phyloP scores from a whole-genome alignment of 768 basidiomycete genomes.

The Filobasidium wieringae region DNA sequence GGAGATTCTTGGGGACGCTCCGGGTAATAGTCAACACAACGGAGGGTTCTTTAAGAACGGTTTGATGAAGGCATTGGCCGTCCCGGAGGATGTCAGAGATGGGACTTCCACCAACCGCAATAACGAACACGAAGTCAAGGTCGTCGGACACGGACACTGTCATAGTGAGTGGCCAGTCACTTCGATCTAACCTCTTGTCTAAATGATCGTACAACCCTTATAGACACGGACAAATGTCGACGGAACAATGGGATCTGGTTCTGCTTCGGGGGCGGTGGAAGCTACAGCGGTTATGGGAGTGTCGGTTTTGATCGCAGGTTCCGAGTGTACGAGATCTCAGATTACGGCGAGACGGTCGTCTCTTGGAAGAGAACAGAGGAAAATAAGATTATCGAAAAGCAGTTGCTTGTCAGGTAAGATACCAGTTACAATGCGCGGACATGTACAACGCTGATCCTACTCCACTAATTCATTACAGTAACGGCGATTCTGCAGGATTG shows the following conservation, averaged over 20 bases:
- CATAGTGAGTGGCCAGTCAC: slow-evolving; percentile 49
- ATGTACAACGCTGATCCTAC: no score
- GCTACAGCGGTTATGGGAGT: slow-evolving; percentile 64
- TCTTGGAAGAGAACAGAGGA: slow-evolving; percentile 59
- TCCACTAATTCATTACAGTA: no score
- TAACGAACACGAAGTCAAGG: slow-evolving; percentile 63
- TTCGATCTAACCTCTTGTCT: neutral
- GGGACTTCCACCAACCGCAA: slow-evolving; percentile 23
- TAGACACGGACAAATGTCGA: slow-evolving; percentile 79
- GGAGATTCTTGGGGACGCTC: slow-evolving; percentile 45
- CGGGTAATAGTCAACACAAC: slow-evolving; percentile 40
- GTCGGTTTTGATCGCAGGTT: slow-evolving; percentile 77
- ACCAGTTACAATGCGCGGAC: no score
- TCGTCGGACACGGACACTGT: slow-evolving; percentile 78
- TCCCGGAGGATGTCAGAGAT: slow-evolving; percentile 43
- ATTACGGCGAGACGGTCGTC: slow-evolving; percentile 81
- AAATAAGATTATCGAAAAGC: slow-evolving; percentile 28
- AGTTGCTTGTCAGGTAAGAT: slow-evolving; percentile 27
- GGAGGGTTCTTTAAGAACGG: slow-evolving; percentile 78
- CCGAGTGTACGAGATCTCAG: slow-evolving; percentile 72
- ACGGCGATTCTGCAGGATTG: no score
- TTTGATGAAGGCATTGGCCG: slow-evolving; percentile 59
- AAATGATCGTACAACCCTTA: neutral
- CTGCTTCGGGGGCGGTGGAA: slow-evolving; percentile 81
- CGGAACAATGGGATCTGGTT: slow-evolving; percentile 77